Conservation (phyloP, 345 rosid species). For the Sisymbrium irio region DNA sequence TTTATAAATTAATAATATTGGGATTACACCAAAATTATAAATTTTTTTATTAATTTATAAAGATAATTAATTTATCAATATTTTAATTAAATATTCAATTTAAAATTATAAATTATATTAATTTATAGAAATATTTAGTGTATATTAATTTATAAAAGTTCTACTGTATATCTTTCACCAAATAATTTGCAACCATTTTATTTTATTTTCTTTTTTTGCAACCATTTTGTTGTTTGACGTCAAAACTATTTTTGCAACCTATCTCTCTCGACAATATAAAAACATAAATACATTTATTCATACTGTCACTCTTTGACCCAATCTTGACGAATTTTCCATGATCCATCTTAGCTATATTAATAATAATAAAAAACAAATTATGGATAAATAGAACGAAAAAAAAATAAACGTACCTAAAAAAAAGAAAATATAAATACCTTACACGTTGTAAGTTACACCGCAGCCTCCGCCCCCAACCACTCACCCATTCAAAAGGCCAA, state of each 20-base stretch:
- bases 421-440: slow-evolving; percentile 4
- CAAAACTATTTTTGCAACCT: background rate
- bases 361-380: background rate
- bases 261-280: background rate
- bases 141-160: no score
- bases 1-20: no score
- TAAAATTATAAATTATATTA: no score
- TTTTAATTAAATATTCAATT: no score
- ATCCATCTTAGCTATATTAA: background rate
- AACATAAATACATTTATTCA: background rate
- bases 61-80: no score
- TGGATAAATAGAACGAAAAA: background rate
- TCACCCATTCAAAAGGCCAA: slow-evolving; percentile 18
- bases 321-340: slow-evolving; percentile 2
- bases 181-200: no score
- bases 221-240: background rate
- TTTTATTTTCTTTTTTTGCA: no score
- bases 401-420: background rate
- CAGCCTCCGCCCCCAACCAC: slow-evolving; percentile 29
- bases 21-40: no score
- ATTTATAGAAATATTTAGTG: no score
- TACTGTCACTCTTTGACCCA: slow-evolving; percentile 3
- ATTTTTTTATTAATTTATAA: no score
- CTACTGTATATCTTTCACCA: no score
- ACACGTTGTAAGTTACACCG: no score